Percentiles rank a stretch among this genome's conserved stretches.
phyloP scores from a whole-genome alignment of 495 filamentous ascomycete species.

The Lophiotrema nucula region DNA sequence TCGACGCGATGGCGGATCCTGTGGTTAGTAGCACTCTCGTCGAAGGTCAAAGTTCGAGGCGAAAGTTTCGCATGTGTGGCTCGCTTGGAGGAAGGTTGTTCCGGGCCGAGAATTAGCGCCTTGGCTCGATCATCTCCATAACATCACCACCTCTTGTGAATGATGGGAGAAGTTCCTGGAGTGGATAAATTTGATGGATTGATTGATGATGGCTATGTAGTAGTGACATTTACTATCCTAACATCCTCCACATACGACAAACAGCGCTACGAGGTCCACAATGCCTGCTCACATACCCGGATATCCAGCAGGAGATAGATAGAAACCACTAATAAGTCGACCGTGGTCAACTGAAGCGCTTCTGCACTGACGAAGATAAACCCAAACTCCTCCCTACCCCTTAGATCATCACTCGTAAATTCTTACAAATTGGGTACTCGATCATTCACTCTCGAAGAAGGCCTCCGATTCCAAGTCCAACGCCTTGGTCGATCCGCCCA shows the following conservation, averaged over 20 bases:
- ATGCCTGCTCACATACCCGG: no score
- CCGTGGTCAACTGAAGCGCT: no score
- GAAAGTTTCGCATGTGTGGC: background rate
- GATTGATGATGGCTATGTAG: background rate
- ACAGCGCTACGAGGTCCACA: no score
- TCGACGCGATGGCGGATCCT: no score
- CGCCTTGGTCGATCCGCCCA: conserved; percentile 28
- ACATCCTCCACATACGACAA: background rate
- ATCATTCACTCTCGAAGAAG: conserved; percentile 27
- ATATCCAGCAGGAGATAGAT: no score
- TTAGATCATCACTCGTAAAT: conserved; percentile 10
- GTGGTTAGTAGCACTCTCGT: conserved; percentile 3
- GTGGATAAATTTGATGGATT: no score
- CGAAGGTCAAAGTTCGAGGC: background rate
- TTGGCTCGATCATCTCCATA: background rate
- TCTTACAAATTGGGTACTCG: background rate
- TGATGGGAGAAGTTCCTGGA: no score
- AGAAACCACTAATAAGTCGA: no score
- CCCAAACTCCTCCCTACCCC: background rate
- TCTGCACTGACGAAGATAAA: no score
- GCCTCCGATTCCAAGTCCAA: conserved; percentile 42
- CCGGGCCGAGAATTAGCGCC: background rate
- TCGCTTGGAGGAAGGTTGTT: background rate
- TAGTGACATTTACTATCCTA: conserved; percentile 4
- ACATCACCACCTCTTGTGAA: no score